Percentiles rank a stretch among this genome's conserved stretches.
These are phyloP conservation scores for Saccharomycopsis hybrid DNA, from an alignment of 1,139 yeast genomes.

Conservation along the genomic window DNA sequence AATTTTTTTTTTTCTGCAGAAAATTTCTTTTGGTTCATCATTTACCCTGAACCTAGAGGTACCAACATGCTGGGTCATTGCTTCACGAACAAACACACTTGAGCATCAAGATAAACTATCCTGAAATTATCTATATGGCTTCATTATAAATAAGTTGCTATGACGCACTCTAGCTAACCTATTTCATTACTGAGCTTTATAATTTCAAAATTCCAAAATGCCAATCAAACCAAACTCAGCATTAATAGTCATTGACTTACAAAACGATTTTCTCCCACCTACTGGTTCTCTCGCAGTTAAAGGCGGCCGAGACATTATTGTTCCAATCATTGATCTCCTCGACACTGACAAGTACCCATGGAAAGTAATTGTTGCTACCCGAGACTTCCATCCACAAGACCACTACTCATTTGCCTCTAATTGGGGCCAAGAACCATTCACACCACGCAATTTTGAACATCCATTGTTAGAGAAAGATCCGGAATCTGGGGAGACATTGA, in stretches of 20 bases:
- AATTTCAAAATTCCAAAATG: too few relatives aligned
- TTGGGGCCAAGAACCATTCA: constrained; percentile 44
- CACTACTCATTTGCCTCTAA: constrained; percentile 80
- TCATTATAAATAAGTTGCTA: too few relatives aligned
- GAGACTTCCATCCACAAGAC: constrained; percentile 82
- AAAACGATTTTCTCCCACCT: constrained; percentile 79
- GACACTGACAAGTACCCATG: constrained; percentile 39
- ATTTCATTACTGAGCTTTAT: too few relatives aligned
- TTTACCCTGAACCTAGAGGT: too few relatives aligned
- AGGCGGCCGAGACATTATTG: constrained; percentile 56
- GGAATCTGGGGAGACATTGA: constrained; percentile 28
- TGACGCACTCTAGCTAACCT: too few relatives aligned
- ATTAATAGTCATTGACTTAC: constrained; percentile 69
- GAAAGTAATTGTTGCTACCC: constrained; percentile 63
- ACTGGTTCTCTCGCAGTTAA: constrained; percentile 70
- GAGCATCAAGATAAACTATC: too few relatives aligned
- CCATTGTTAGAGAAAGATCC: constrained; percentile 39
- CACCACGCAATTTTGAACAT: constrained; percentile 42
- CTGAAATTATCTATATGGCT: too few relatives aligned
- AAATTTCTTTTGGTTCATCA: too few relatives aligned
- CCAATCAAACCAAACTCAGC: constrained; percentile 35
- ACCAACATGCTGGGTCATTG: too few relatives aligned
- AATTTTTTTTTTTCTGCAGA: too few relatives aligned
- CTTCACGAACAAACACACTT: too few relatives aligned
- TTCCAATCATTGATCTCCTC: constrained; percentile 40